phyloP scores from a whole-genome alignment of 2,329 filamentous ascomycete species.

The Fusarium anthophilum region DNA sequence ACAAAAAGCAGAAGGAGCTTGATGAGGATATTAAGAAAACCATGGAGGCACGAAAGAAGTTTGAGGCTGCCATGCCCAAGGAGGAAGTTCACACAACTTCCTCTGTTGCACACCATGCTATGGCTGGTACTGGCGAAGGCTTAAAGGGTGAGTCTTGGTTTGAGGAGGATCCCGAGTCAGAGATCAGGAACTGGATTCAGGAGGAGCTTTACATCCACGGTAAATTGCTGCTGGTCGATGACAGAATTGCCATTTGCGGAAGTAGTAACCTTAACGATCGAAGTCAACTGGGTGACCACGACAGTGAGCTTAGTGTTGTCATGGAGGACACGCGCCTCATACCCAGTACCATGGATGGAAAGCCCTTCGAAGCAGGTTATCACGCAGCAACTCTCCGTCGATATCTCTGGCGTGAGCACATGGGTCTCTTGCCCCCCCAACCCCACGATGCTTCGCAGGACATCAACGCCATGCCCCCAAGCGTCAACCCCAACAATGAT shows the following conservation, averaged over 20 bases:
- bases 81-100: slow-evolving; percentile 51
- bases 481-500: slow-evolving; percentile 72
- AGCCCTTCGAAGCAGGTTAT: slow-evolving; percentile 79
- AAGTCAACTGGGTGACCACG: slow-evolving; percentile 85
- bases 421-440: slow-evolving; percentile 82
- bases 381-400: slow-evolving; percentile 84
- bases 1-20: slow-evolving; percentile 48
- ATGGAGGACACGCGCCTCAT: slow-evolving; percentile 84
- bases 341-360: slow-evolving; percentile 79
- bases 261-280: slow-evolving; percentile 94
- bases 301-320: slow-evolving; percentile 89
- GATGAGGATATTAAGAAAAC: slow-evolving; percentile 50
- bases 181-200: slow-evolving; percentile 90
- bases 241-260: slow-evolving; percentile 84
- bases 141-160: slow-evolving; percentile 80
- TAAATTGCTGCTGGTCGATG: slow-evolving; percentile 90
- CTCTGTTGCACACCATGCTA: slow-evolving; percentile 79
- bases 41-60: slow-evolving; percentile 60
- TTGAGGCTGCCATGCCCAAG: slow-evolving; percentile 59
- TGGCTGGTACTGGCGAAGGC: slow-evolving; percentile 67
- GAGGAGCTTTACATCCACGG: slow-evolving; percentile 96
- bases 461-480: slow-evolving; percentile 77
- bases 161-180: slow-evolving; percentile 73
- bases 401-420: slow-evolving; percentile 89
- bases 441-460: slow-evolving; percentile 73